Conservation (phyloP, 805 yeast genomes). For the Scheffersomyces ergatensis region DNA sequence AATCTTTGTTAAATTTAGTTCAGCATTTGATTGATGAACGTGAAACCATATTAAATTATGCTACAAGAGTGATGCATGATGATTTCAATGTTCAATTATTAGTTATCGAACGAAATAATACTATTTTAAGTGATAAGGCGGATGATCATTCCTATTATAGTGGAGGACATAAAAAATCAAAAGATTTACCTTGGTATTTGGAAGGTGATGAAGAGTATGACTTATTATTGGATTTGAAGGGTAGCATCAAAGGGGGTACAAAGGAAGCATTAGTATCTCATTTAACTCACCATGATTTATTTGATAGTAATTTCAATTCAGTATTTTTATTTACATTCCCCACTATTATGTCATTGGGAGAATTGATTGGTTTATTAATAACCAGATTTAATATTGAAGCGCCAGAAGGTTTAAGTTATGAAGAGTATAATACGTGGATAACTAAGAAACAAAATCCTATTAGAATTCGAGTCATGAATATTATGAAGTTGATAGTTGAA, state of each 20-base stretch:
- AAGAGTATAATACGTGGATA: conserved; percentile 77
- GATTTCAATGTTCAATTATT: conserved; percentile 62
- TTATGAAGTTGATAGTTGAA: conserved; percentile 64
- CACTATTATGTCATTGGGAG: conserved; percentile 67
- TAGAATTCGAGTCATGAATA: conserved; percentile 60
- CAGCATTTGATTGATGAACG: conserved; percentile 67
- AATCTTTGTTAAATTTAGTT: conserved; percentile 38
- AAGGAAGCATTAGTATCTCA: conserved; percentile 75
- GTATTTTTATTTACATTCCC: conserved; percentile 74
- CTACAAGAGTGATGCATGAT: conserved; percentile 75
- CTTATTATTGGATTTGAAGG: conserved; percentile 59
- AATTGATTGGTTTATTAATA: conserved; percentile 57
- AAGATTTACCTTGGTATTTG: conserved; percentile 67
- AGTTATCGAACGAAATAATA: conserved; percentile 45
- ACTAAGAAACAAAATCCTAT: conserved; percentile 67
- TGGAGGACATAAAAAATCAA: conserved; percentile 30
- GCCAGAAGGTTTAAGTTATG: conserved; percentile 84
- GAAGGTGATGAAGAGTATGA: conserved; percentile 64
- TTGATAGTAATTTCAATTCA: conserved; percentile 62
- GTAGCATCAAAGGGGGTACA: conserved; percentile 80
- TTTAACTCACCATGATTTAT: conserved; percentile 68
- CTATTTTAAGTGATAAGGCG: conserved; percentile 31
- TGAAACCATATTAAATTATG: conserved; percentile 66
- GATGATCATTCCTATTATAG: conserved; percentile 35
- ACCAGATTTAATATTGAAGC: conserved; percentile 69